Conservation (phyloP, 176 grass and related monocot genomes). For the Pontederia crassipes region DNA sequence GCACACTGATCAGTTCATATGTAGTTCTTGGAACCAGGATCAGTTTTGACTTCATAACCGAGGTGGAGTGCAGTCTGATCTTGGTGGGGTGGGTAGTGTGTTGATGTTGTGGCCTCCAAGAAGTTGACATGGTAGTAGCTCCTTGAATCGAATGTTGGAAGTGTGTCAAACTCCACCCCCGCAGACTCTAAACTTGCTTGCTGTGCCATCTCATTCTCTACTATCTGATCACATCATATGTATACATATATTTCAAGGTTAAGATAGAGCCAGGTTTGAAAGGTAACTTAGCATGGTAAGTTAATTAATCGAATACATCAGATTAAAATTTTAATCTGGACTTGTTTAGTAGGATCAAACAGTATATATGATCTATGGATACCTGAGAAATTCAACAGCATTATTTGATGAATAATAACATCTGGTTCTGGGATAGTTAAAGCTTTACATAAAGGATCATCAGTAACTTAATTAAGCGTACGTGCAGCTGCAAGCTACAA, state of each 20-base stretch:
- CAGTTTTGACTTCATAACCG: conserved; percentile 57
- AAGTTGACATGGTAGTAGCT: conserved; percentile 49
- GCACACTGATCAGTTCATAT: conserved; percentile 21
- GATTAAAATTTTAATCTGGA: too few species aligned
- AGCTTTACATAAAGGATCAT: not conserved
- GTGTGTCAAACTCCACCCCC: conserved; percentile 38
- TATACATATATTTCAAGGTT: not conserved
- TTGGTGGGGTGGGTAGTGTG: conserved; percentile 35
- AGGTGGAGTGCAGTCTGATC: conserved; percentile 79
- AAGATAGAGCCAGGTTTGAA: not conserved
- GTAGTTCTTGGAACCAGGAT: conserved; percentile 35
- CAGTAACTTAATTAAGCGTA: not conserved
- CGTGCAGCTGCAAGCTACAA: too few species aligned
- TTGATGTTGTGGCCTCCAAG: conserved; percentile 21
- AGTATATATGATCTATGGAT: too few species aligned
- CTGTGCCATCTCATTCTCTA: conserved; percentile 39
- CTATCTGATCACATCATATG: conserved; percentile 22
- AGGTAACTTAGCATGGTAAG: too few species aligned
- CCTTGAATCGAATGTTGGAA: conserved; percentile 54
- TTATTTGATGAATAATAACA: not conserved
- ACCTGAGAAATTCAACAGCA: not conserved
- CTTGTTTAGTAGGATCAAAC: too few species aligned
- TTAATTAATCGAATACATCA: too few species aligned
- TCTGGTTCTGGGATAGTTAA: not conserved
- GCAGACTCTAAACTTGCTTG: conserved; percentile 25